Evolutionary conservation across 2,329 filamentous ascomycete species (phyloP).

Genomic region (Botrytis squamosa): DNA sequence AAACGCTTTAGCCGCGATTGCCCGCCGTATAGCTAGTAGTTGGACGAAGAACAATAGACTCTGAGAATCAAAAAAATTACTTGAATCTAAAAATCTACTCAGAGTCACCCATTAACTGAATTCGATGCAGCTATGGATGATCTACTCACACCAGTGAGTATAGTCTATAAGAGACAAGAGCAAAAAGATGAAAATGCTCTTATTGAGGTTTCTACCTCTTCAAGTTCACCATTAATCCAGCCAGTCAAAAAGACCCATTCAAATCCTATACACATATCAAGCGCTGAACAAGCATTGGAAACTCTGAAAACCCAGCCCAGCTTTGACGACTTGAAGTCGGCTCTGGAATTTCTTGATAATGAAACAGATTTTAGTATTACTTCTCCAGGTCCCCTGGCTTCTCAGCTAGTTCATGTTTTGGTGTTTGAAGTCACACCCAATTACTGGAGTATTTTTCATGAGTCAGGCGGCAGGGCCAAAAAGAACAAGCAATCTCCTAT

Average conservation of each 20-base stretch:
- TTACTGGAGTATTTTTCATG: slow-evolving; percentile 70
- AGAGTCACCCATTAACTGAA: background rate
- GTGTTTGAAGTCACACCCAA: slow-evolving; percentile 74
- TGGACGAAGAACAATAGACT: background rate
- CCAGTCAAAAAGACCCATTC: slow-evolving; percentile 21
- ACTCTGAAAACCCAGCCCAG: slow-evolving; percentile 61
- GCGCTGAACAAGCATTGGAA: slow-evolving; percentile 53
- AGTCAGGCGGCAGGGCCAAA: slow-evolving; percentile 40
- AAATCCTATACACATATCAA: slow-evolving; percentile 24
- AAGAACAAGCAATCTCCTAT: slow-evolving; percentile 37
- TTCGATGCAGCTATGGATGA: slow-evolving; percentile 46
- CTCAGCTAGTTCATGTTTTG: slow-evolving; percentile 73
- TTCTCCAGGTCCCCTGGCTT: slow-evolving; percentile 62
- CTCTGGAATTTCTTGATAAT: slow-evolving; percentile 52
- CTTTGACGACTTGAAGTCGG: slow-evolving; percentile 53
- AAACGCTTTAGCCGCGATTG: slow-evolving; percentile 16
- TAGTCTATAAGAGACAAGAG: slow-evolving; percentile 37
- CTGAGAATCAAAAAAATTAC: background rate
- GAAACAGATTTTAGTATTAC: slow-evolving; percentile 54
- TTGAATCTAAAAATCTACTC: background rate
- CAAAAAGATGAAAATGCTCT: slow-evolving; percentile 28
- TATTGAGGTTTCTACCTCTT: slow-evolving; percentile 28
- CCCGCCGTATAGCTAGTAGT: background rate
- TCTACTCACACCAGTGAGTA: slow-evolving; percentile 49
- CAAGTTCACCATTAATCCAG: slow-evolving; percentile 16